Conservation (phyloP, 176 grass and related monocot genomes). For the Themeda triandra region DNA sequence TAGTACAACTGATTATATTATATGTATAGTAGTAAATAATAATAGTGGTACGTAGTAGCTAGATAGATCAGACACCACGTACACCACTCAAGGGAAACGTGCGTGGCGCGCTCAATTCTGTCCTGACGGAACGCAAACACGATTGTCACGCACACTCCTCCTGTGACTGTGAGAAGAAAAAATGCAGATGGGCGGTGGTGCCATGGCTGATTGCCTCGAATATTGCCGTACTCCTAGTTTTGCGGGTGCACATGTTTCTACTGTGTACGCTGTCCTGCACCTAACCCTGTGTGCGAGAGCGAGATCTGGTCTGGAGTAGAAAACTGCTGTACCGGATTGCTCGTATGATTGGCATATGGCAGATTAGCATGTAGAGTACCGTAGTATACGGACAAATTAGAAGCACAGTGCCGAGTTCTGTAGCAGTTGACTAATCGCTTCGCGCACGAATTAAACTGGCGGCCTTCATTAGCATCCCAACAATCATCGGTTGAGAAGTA, state of each 20-base stretch:
- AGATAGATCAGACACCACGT: too few relatives aligned
- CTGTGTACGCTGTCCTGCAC: neutral
- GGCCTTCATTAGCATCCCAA: neutral
- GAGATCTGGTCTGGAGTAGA: neutral
- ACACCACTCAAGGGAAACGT: neutral
- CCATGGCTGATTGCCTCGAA: neutral
- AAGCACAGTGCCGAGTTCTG: neutral
- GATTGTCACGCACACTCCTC: neutral
- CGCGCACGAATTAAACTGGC: neutral
- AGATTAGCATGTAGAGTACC: neutral
- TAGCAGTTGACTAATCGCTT: neutral
- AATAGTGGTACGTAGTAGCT: too few relatives aligned
- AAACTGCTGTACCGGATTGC: neutral
- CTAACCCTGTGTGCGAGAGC: neutral
- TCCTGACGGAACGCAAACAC: neutral
- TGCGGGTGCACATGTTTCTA: neutral
- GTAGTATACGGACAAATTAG: slow-evolving; percentile 5
- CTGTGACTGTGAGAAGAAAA: neutral
- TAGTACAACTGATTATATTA: too few relatives aligned
- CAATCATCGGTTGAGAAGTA: neutral
- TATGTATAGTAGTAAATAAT: too few relatives aligned
- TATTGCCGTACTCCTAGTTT: neutral
- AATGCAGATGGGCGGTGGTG: neutral
- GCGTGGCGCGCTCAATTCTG: neutral
- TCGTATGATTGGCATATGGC: neutral